Evolutionary conservation across 2,329 filamentous ascomycete species (phyloP), one percentile per base, ranked within the genome.

Genomic region (Aureobasidium uvarum): DNA sequence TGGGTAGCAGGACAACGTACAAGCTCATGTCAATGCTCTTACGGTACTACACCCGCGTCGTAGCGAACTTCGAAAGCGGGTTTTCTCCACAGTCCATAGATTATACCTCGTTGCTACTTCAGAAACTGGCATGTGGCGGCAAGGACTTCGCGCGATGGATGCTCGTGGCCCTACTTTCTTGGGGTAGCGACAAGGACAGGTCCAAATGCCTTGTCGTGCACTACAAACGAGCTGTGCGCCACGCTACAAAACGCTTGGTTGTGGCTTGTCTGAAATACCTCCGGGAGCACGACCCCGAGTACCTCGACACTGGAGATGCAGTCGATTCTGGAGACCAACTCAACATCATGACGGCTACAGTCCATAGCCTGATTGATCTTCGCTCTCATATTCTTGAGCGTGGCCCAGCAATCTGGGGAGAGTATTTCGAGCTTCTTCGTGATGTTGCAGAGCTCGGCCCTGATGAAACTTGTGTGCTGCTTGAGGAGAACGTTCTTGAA

Each of bases 41-140:
- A 3, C 81, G 84, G 59, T 90, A 94, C 70, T 77, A 96, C 43
- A 89, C 93, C 70, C 89, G 94, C 72, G 82, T 96, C 48, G 84
- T 90, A 14, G 85, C 89, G 52, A 85, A 91, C 65, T 83, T 85
- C 4, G 51, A 38, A 13, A 55, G 10, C 51, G 51, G n/a, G 5
- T 91, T 89, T 74, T 89, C 92, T 46, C 73, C 85, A 2, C 83
- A 86, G 0, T 84, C 89, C 48, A 87, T 90, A 43, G 80, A 83
- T 1, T 74, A 77, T 10, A 85, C 89, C 62, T 79, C 85, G 59
- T 72, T 74, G 2, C 78, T 86, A 31, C 72, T 89, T 16, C 76
- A 79, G 14, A 79, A 78, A 23, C 79, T 85, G 41, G 81, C 85
- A 20, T 86, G 84, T 67, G 77, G 80, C 25, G 71, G 81, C 14